Evolutionary conservation across 495 filamentous ascomycete species (phyloP), one percentile per base, ranked within the genome.

Genomic region (Rusavskia elegans): DNA sequence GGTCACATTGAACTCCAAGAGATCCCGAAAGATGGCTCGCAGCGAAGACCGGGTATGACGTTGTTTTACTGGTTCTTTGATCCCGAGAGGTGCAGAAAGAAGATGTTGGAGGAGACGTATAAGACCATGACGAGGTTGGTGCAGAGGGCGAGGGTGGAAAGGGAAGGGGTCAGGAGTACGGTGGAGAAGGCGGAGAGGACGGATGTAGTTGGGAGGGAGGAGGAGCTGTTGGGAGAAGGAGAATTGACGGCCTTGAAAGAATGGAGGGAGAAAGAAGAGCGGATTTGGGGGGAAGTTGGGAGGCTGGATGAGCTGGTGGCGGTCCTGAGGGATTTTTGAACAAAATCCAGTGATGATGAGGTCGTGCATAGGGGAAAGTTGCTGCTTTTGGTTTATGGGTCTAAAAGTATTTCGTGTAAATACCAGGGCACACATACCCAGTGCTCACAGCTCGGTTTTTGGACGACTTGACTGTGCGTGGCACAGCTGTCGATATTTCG

Each of bases 61-160:
- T 80, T 90, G 37, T 96, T 84, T 63, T 74, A 97, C 21, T 96
- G 87, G 84, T 94, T 77, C 68, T 94, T 83, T 63, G 92, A 97
- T 59, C 66, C 72, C 1, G 81, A 87, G 19, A 78, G 83, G 32
- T 79, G 81, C 19, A 68, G 77, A 37, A 66, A 71, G 14, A 76
- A 78, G 29, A 61, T 94, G 7, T 64, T 94, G 9, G 79, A 89
- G 41, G 81, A 84, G 52, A 77, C 80, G 10, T 96, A 94, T 70
- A 89, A 89, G 62, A 77, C 81, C 13, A 95, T 97, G 88, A 76
- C 84, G n/a, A 78, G 87, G 38, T 82, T 80, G 41, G 58, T 96
- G 48, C 86, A 95, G 63, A 79, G 86, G 13, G 69, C 85, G 23
- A 75, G 78, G 36, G 77, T 82, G 38, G 87, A 95, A 64, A 75